Base-by-base conservation (phyloP, 805 yeast species). In the Yarrowia sp. region DNA sequence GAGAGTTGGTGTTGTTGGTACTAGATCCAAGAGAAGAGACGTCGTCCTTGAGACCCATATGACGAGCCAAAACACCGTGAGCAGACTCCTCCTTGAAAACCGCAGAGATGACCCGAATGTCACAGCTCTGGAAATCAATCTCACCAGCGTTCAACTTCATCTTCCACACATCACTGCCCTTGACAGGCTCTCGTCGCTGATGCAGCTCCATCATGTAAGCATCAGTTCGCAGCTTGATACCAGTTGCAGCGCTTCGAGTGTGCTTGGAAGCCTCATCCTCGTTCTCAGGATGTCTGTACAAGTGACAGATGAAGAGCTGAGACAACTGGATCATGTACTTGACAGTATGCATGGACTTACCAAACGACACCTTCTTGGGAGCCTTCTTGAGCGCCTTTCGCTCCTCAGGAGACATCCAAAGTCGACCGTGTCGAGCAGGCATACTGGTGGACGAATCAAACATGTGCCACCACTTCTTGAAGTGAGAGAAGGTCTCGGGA, bases 381-480 rank as follows among this genome's bases (percentile, higher is more conserved):
- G 66, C 55, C 44, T 36, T 34, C 38, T 36, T 46, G 30, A 61
- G 14, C 20, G 50, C 66, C 81, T 10, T 15, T 6, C 60, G 81
- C 7, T 78, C 74, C 24, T 85, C 85, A 13, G 47, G 65, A 1
- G 74, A 75, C 15, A 77, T 78, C 79, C 91, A 94, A 30, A 95
- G 74, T 1, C 78, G 76, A 0, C 98, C 98, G 55, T 85, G 82
- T 64, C 96, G 83, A 15, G 92, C 84, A 0, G 98, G 97, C 20
- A 93, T 80, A 65, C 92, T 86, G 71, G 89, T 82, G 67, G 88
- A 87, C 33, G 94, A 88, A n/a, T 88, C 84, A 76, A 94, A 94
- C 71, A 90, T 83, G 40, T 79, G 78, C 97, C 97, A 93, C 98
- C 98, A 95, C 5, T 77, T 74, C 73, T 86, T 87, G 78, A 95